Base-by-base conservation (phyloP, 2,329 filamentous ascomycete species). In the Fusarium floridanum region DNA sequence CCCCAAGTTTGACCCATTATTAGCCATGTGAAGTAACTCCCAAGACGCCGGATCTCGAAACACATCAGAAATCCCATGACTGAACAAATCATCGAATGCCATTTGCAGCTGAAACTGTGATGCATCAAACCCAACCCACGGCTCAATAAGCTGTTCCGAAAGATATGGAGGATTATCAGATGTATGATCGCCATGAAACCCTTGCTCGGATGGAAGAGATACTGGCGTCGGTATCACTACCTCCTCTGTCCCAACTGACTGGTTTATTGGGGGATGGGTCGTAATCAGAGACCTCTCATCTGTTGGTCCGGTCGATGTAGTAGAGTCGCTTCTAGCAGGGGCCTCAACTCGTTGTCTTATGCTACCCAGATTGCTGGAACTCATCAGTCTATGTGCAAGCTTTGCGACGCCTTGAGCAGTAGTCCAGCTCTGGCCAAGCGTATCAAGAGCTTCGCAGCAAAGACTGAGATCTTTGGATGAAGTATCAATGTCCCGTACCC, bases 391-490 rank as follows among this genome's bases (percentile, higher is more conserved):
- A 5, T 60, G 61, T 6, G 66, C 66, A 4, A 71, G 59, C 16
- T 59, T 71, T 9, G 69, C 66, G 12, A 71, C 50, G 2, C 62
- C 62, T n/a, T 66, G 64, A 4, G 64, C 66, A 14, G 66, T 71
- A 2, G 69, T 71, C 69, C 66, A 71, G 12, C 50, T 56, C 20
- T 69, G 53, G 2, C 66, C 48, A 22, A 71, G 24, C 1, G 66
- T 27, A 32, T 71, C 63, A 41, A 71, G 56, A 6, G 69, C 59
- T 39, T 69, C 59, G 11, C 66, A 71, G 43, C 69, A 71, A 12
- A 71, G 50, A 12, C 53, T 39, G 41, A 71, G 62, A 22, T 69
- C 66, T 27, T 22, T 50, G n/a, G 59, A 71, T 2, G 66, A 43
- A 12, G 59, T 24, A 14, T 66, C 34, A 6, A 53, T 48, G 22